Conservation (phyloP, 2,329 filamentous ascomycete genomes). For the Nigrospora oryzae region DNA sequence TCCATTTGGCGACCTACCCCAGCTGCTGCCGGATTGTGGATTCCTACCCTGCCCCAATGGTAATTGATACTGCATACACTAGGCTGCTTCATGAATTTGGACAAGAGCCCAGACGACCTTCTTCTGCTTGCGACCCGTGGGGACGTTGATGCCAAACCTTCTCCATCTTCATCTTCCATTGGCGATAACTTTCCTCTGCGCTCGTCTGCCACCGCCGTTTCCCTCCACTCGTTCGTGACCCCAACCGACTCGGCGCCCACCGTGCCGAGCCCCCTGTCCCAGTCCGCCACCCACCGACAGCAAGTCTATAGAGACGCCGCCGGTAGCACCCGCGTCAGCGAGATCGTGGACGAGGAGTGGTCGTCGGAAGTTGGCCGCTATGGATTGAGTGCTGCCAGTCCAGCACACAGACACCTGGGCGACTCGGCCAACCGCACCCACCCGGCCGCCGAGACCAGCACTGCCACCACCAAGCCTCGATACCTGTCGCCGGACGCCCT, state of each 20-base stretch:
- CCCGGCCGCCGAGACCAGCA: too few relatives aligned
- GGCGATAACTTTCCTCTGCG: too few relatives aligned
- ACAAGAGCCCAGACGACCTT: conserved; percentile 1
- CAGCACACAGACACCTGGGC: conserved; percentile 2
- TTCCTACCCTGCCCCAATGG: too few relatives aligned
- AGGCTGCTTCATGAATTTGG: conserved; percentile 1
- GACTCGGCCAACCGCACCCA: too few relatives aligned
- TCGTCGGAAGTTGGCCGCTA: conserved; percentile 17
- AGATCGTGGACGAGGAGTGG: conserved; percentile 11
- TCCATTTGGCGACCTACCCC: too few relatives aligned
- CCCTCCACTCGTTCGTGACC: conserved; percentile 10
- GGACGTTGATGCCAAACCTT: neutral
- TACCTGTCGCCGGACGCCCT: too few relatives aligned
- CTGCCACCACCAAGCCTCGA: neutral
- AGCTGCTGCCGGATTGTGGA: too few relatives aligned
- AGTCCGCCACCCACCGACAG: conserved; percentile 10
- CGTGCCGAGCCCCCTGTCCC: conserved; percentile 4
- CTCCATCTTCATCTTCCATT: too few relatives aligned
- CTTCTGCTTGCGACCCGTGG: neutral
- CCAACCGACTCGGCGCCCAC: conserved; percentile 8
- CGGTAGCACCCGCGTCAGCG: conserved; percentile 8
- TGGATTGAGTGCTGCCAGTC: conserved; percentile 17
- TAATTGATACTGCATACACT: neutral
- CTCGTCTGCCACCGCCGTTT: conserved; percentile 11
- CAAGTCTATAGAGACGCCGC: conserved; percentile 13